Evolutionary conservation across 2,329 filamentous ascomycete genomes (phyloP).

Genomic region (Dothideomycetes sp.): DNA sequence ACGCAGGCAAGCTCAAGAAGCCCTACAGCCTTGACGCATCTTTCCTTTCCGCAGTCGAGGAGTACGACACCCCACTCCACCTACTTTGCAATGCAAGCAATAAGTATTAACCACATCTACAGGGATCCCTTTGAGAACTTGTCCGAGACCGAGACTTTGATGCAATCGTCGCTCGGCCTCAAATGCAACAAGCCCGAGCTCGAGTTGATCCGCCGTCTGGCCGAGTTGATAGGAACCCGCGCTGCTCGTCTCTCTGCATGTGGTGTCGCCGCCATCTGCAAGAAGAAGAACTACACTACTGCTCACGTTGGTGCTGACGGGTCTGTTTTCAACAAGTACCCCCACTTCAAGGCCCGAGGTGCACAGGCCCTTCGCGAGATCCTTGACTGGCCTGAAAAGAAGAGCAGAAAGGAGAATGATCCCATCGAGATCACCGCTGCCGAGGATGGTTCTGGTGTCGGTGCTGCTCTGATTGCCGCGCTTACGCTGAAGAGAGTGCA

Average conservation of each 20-base stretch:
- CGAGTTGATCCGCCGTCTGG: constrained; percentile 76
- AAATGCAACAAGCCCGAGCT: constrained; percentile 64
- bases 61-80: constrained; percentile 26
- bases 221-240: constrained; percentile 89
- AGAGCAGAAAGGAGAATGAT: constrained; percentile 55
- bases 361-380: constrained; percentile 88
- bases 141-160: constrained; percentile 74
- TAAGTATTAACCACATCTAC: constrained; percentile 1
- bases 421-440: constrained; percentile 79
- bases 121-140: constrained; percentile 94
- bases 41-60: constrained; percentile 86
- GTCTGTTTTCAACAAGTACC: constrained; percentile 98
- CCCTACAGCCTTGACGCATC: constrained; percentile 86
- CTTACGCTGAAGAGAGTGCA: constrained; percentile 53
- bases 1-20: constrained; percentile 69
- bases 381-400: constrained; percentile 78
- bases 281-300: constrained; percentile 79
- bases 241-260: constrained; percentile 88
- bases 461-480: constrained; percentile 83
- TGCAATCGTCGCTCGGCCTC: constrained; percentile 65
- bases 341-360: constrained; percentile 88
- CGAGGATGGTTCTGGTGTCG: constrained; percentile 95
- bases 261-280: constrained; percentile 91
- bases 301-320: constrained; percentile 96
- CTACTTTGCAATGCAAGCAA: neutral